Conservation (phyloP, 202 grass and related monocot genomes). For the Brachypodium distachyon region DNA sequence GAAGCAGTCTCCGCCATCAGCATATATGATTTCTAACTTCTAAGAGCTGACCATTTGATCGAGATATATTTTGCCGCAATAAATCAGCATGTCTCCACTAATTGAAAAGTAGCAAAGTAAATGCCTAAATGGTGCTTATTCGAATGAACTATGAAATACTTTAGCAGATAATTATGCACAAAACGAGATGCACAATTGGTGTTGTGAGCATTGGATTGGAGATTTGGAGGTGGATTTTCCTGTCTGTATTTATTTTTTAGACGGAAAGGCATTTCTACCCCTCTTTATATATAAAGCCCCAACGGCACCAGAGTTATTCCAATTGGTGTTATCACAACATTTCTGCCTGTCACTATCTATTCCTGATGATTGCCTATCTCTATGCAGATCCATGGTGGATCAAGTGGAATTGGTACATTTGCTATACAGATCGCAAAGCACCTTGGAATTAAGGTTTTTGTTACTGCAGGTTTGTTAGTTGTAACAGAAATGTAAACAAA, state of each 20-base stretch:
- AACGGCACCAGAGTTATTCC: no score
- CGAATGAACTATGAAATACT: not conserved
- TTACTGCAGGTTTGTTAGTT: conserved; percentile 65
- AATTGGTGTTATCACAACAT: no score
- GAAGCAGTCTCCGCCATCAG: not conserved
- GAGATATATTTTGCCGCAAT: not conserved
- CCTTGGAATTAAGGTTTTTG: conserved; percentile 69
- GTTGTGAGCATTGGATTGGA: not conserved
- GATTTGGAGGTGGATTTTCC: not conserved
- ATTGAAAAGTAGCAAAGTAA: not conserved
- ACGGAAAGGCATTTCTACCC: no score
- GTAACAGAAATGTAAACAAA: not conserved
- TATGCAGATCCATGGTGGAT: conserved; percentile 87
- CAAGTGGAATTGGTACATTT: conserved; percentile 89
- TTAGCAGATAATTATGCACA: not conserved
- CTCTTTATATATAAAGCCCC: no score
- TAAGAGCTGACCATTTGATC: not conserved
- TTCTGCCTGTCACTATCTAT: not conserved
- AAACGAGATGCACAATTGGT: not conserved
- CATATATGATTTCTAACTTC: not conserved
- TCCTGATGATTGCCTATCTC: not conserved
- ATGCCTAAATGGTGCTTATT: not conserved
- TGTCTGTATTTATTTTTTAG: no score
- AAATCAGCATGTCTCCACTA: not conserved
- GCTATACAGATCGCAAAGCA: conserved; percentile 84